Evolutionary conservation across 2,329 filamentous ascomycete genomes (phyloP), one percentile per base, ranked within the genome.

Genomic region (Calonectria henricotiae): DNA sequence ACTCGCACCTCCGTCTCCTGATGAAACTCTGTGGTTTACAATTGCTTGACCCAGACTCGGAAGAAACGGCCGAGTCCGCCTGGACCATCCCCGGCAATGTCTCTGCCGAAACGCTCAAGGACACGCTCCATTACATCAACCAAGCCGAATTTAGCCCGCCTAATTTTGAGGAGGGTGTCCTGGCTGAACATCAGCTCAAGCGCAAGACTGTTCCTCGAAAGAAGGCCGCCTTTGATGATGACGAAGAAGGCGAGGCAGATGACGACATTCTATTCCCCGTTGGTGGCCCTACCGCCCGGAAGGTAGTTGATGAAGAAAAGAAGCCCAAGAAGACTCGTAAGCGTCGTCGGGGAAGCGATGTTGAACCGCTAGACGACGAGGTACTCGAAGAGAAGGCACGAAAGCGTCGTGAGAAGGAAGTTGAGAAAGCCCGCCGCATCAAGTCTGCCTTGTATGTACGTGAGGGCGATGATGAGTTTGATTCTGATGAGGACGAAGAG

Each of bases 401-500:
- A 13, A 88, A 86, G 65, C 87, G 92, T 43, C 87, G 89, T 65
- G 86, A 91, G 63, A 92, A 89, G 74, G 91, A 97, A 74, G 84
- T 89, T n/a, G 94, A 95, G 77, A 95, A 95, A 82, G 88, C 90
- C 60, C 86, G 86, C 37, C 93, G 92, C 79, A 93, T 96, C 83
- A 98, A 98, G 86, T 97, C 93, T 77, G 91, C 92, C 27, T 83
- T 96, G 44, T 96, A 91, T 77, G 93, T 99, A 62, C 89, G 92
- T 68, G 91, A 92, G 43, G 94, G 93, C 74, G 96, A 98, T 79
- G 96, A 98, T 64, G 95, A 98, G 75, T 92, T 89, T n/a, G 94
- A 98, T 77, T 90, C 89, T 39, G 94, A 95, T 55, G 89, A 90
- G 67, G 86, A 87, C 61, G 82, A 85, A 25, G 90, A 89, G 23